Conservation (phyloP, 345 rosid genomes). For the Gynandropsis gynandra region DNA sequence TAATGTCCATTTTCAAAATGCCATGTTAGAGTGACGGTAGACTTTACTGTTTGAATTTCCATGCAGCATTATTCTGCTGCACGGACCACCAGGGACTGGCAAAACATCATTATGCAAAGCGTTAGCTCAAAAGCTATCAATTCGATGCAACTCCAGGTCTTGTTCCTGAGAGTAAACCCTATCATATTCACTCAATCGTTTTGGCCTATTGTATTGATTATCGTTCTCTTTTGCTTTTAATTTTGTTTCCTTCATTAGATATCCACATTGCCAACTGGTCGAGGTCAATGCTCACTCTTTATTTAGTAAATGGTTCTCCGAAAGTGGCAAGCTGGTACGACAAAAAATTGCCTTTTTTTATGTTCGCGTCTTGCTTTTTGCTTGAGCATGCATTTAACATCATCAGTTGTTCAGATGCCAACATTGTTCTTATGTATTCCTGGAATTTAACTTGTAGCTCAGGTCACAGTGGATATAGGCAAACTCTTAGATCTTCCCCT, state of each 20-base stretch:
- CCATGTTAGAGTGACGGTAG: too few relatives aligned
- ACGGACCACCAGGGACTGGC: constrained; percentile 99
- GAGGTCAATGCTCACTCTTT: constrained; percentile 99
- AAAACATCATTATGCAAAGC: constrained; percentile 97
- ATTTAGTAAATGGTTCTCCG: constrained; percentile 99
- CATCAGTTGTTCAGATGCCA: constrained; percentile 2
- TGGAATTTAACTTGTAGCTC: constrained; percentile 14
- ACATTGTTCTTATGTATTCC: constrained; percentile 2
- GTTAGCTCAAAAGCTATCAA: constrained; percentile 88
- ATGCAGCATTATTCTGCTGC: constrained; percentile 85
- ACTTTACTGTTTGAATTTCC: constrained; percentile 2
- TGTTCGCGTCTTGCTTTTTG: constrained; percentile 1
- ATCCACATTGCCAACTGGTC: constrained; percentile 79
- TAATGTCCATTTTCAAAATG: background rate
- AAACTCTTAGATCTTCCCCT: too few relatives aligned
- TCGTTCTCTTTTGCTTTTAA: constrained; percentile 10
- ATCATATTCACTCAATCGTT: background rate
- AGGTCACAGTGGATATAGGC: background rate
- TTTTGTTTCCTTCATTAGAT: constrained; percentile 44
- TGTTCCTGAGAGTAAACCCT: constrained; percentile 11
- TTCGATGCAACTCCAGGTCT: constrained; percentile 78
- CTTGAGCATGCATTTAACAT: constrained; percentile 12
- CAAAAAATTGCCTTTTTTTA: background rate
- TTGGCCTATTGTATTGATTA: background rate
- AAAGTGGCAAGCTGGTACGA: constrained; percentile 96